These are phyloP conservation scores for Pleurotus tuoliensis DNA, from an alignment of 768 basidiomycete species.

Conservation along the genomic window DNA sequence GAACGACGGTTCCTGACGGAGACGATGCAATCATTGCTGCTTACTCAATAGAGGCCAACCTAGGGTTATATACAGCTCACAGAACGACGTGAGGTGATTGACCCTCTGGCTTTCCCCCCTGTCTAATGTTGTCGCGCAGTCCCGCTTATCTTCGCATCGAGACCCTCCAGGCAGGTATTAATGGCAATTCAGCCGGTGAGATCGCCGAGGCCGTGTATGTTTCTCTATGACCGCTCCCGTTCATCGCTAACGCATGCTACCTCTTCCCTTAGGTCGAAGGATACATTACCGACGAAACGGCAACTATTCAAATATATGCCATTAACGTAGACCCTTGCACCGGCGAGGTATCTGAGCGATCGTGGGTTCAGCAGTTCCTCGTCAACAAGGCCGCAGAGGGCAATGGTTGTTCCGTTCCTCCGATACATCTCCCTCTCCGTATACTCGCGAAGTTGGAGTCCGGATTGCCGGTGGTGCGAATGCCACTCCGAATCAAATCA, in stretches of 20 bases:
- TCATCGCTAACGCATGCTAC: neutral
- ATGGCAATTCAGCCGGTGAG: conserved; percentile 15
- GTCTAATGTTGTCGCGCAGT: neutral
- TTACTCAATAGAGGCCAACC: conserved; percentile 15
- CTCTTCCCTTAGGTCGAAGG: conserved; percentile 10
- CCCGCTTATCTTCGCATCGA: conserved; percentile 13
- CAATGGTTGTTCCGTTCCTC: conserved; percentile 11
- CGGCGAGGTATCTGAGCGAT: conserved; percentile 13
- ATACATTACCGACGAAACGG: conserved; percentile 12
- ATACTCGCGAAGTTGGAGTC: conserved; percentile 15
- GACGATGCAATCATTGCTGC: conserved; percentile 11
- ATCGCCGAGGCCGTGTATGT: conserved; percentile 14
- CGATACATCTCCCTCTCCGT: conserved; percentile 10
- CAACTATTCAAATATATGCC: conserved; percentile 14
- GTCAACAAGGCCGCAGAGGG: conserved; percentile 9
- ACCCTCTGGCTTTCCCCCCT: neutral
- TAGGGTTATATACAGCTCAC: conserved; percentile 15
- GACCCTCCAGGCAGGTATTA: conserved; percentile 12
- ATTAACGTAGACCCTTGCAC: conserved; percentile 20
- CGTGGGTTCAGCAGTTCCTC: conserved; percentile 11
- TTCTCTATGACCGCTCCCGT: neutral
- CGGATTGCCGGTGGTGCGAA: conserved; percentile 8
- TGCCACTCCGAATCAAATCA: conserved; percentile 13
- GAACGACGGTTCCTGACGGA: conserved; percentile 9
- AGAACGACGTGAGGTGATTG: conserved; percentile 13